phyloP scores from a whole-genome alignment of 106 monocot species.

The Allium fistulosum region DNA sequence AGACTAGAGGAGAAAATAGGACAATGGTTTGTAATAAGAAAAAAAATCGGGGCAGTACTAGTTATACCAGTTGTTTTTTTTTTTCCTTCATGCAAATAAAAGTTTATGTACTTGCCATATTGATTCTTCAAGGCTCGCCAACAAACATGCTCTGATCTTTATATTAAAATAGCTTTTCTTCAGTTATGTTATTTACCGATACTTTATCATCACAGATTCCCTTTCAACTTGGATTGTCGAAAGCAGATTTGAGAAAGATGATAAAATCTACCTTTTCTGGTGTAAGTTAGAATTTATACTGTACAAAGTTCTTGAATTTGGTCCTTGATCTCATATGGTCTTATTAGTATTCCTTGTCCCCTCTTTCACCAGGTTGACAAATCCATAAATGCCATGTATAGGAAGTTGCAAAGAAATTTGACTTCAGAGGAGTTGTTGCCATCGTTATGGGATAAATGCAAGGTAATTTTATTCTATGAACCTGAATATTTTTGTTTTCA shows the following conservation, averaged over 20 bases:
- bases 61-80: no score
- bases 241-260: slow-evolving; percentile 78
- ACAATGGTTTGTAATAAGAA: no score
- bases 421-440: slow-evolving; percentile 91
- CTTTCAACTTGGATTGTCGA: slow-evolving; percentile 87
- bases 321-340: neutral
- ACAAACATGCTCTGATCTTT: no score
- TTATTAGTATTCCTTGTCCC: slow-evolving; percentile 1
- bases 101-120: no score
- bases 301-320: neutral
- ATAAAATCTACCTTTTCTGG: slow-evolving; percentile 79
- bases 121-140: no score
- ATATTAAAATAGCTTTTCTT: no score
- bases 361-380: slow-evolving; percentile 64
- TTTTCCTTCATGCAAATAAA: no score
- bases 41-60: no score
- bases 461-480: slow-evolving; percentile 40
- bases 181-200: no score
- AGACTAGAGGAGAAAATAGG: no score
- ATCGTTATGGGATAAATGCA: slow-evolving; percentile 98
- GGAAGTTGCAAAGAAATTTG: slow-evolving; percentile 79
- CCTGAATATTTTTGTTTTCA: neutral
- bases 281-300: slow-evolving; percentile 31
- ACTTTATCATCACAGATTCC: slow-evolving; percentile 52
- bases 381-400: slow-evolving; percentile 72